These are phyloP conservation scores for Cyberlindnera samutprakarnensis DNA, from an alignment of 805 yeast genomes.

Conservation along the genomic window DNA sequence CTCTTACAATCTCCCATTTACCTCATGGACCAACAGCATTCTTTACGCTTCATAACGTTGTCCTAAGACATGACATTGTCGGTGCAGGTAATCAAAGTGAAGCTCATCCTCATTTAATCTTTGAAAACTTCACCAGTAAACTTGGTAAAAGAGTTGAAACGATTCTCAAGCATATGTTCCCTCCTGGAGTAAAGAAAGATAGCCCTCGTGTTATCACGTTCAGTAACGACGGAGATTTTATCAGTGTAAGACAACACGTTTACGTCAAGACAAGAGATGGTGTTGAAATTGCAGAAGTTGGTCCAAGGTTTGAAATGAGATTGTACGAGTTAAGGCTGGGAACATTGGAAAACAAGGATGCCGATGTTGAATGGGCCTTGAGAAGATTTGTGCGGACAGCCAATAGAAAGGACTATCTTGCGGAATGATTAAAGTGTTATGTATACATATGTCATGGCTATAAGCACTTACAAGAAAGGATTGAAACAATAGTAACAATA, in stretches of 20 bases:
- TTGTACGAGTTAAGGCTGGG: constrained; percentile 84
- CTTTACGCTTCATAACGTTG: constrained; percentile 91
- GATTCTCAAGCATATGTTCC: constrained; percentile 81
- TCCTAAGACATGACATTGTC: constrained; percentile 84
- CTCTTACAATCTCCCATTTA: constrained; percentile 85
- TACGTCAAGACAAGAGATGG: constrained; percentile 83
- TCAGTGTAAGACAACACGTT: constrained; percentile 91
- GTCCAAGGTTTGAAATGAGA: constrained; percentile 98
- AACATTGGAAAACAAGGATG: constrained; percentile 89
- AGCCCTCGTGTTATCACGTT: constrained; percentile 89
- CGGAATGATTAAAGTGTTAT: constrained; percentile 11
- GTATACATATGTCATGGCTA: no score
- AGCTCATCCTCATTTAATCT: constrained; percentile 88
- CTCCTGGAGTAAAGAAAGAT: constrained; percentile 93
- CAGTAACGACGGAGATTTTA: constrained; percentile 84
- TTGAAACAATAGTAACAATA: background rate
- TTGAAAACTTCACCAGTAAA: constrained; percentile 78
- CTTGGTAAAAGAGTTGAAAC: constrained; percentile 79
- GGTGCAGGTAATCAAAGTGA: constrained; percentile 85
- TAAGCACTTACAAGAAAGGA: no score
- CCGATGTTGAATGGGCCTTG: constrained; percentile 96
- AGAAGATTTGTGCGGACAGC: constrained; percentile 94
- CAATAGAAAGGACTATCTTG: constrained; percentile 82
- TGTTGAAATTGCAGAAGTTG: constrained; percentile 92
- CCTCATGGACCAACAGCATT: constrained; percentile 98